A percentile compares a stretch with the other conserved stretches of the same genome.
phyloP scores from a whole-genome alignment of 805 yeast genomes.

The Candida tallmaniae region DNA sequence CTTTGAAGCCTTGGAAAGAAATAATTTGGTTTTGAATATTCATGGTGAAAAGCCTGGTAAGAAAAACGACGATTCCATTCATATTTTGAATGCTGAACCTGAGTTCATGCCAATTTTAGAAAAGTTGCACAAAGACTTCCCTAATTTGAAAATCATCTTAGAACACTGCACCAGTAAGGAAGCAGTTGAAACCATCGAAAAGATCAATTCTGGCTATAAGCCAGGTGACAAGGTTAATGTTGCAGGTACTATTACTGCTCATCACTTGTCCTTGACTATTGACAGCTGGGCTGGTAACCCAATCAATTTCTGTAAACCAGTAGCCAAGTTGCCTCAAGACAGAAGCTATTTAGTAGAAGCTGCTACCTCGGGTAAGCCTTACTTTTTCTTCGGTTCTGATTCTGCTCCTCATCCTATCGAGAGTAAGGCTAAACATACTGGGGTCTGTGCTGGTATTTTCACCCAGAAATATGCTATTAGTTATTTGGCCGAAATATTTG shows the following conservation, averaged over 20 bases:
- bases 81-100: slow-evolving; percentile 91
- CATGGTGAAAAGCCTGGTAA: slow-evolving; percentile 91
- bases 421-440: slow-evolving; percentile 68
- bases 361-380: slow-evolving; percentile 87
- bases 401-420: slow-evolving; percentile 94
- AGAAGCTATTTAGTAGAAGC: slow-evolving; percentile 77
- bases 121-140: slow-evolving; percentile 78
- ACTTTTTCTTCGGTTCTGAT: slow-evolving; percentile 95
- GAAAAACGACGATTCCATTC: slow-evolving; percentile 54
- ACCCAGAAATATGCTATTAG: slow-evolving; percentile 81
- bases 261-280: slow-evolving; percentile 81
- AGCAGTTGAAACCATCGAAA: slow-evolving; percentile 73
- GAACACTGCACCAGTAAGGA: slow-evolving; percentile 94
- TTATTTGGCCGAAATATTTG: slow-evolving; percentile 85
- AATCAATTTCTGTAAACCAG: slow-evolving; percentile 94
- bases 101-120: slow-evolving; percentile 83
- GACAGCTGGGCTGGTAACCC: slow-evolving; percentile 98
- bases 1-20: slow-evolving; percentile 81
- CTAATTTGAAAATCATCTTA: slow-evolving; percentile 76
- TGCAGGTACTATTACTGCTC: slow-evolving; percentile 94
- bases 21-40: slow-evolving; percentile 73
- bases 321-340: slow-evolving; percentile 88
- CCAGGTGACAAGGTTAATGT: slow-evolving; percentile 46
- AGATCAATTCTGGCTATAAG: slow-evolving; percentile 40
- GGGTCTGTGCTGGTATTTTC: slow-evolving; percentile 98